These are phyloP conservation scores for Auriscalpium vulgare DNA, from an alignment of 768 basidiomycete genomes.

Conservation along the genomic window DNA sequence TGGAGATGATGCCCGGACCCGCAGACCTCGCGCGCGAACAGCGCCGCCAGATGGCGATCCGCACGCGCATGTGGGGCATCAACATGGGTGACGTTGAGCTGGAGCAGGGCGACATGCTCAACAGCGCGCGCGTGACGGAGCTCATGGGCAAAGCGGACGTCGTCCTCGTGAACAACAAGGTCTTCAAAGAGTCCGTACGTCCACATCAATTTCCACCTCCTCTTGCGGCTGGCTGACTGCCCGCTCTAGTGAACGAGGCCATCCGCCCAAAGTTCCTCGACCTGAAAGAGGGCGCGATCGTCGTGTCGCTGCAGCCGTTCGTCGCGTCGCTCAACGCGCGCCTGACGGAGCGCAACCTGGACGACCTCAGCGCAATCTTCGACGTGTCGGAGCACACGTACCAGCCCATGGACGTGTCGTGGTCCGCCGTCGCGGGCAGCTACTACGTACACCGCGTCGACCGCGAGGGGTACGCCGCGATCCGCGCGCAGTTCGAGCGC, in stretches of 20 bases:
- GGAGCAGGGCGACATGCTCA: slow-evolving; percentile 82
- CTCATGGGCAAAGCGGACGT: slow-evolving; percentile 81
- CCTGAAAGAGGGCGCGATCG: slow-evolving; percentile 84
- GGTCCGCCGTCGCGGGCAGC: slow-evolving; percentile 62
- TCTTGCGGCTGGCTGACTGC: background rate
- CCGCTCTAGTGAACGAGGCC: slow-evolving; percentile 68
- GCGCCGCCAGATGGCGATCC: slow-evolving; percentile 60
- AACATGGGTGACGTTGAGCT: slow-evolving; percentile 66
- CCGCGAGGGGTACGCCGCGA: slow-evolving; percentile 46
- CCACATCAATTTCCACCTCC: background rate
- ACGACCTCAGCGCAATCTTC: slow-evolving; percentile 79
- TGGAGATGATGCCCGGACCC: slow-evolving; percentile 72
- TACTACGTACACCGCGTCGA: slow-evolving; percentile 78
- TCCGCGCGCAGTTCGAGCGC: slow-evolving; percentile 12
- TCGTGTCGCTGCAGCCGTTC: slow-evolving; percentile 84
- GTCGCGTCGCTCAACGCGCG: slow-evolving; percentile 63
- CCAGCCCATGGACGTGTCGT: slow-evolving; percentile 50
- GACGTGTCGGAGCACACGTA: slow-evolving; percentile 34
- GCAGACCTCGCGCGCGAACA: slow-evolving; percentile 75
- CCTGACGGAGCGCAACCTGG: slow-evolving; percentile 78
- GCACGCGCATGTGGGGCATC: slow-evolving; percentile 91
- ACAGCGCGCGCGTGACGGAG: slow-evolving; percentile 54
- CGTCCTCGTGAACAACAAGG: slow-evolving; percentile 85
- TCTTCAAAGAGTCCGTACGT: slow-evolving; percentile 70
- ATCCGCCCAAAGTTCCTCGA: slow-evolving; percentile 88